Evolutionary conservation across 331 rosid genomes (phyloP), one percentile per base, ranked within the genome.

Genomic region (Quercus lobata): DNA sequence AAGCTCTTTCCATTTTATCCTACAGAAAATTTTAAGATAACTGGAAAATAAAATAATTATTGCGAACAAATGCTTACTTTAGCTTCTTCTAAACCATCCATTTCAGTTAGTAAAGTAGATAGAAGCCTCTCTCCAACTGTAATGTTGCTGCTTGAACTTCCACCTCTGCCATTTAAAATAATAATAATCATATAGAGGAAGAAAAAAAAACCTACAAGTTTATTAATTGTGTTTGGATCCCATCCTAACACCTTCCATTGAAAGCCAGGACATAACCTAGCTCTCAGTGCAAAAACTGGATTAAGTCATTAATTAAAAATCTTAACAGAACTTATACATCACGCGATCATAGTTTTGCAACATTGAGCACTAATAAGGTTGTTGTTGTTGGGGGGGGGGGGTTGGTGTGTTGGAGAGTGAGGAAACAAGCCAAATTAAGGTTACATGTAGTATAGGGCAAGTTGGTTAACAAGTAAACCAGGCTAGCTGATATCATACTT

Each of bases 11-110:
- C 71, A 73, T 32, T 57, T 18, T 12, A 27, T 78, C 60, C 49
- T 57, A 85, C 52, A 76, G 2, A 37, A 24, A 32, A 37, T 68
- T 68, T 66, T 76, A 17, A 16, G 25, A 5, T n/a, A 37, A 65
- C 32, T 55, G 75, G 35, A 41, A 29, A 16, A 41, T 57, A 85
- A 53, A 80, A 19, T 61, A 8, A 66, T 18, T 62, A 69, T n/a
- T 22, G 3, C 27, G 32, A 60, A 41, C 35, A 44, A 34, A 66
- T 17, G 78, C 78, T 80, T 75, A 93, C 99, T 89, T 89, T 95
- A 72, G 97, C 92, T 86, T 91, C 97, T 86, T 91, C 97, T 75
- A 95, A 83, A 77, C 99, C 99, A 88, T 95, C 98, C 92, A 95
- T 95, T 82, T 95, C 99, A 14, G 98, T 95, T 34, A 95, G 89